Evolutionary conservation across 257 asterid species (phyloP), one percentile per base, ranked within the genome.

Genomic region (Galeopsis tetrahit): DNA sequence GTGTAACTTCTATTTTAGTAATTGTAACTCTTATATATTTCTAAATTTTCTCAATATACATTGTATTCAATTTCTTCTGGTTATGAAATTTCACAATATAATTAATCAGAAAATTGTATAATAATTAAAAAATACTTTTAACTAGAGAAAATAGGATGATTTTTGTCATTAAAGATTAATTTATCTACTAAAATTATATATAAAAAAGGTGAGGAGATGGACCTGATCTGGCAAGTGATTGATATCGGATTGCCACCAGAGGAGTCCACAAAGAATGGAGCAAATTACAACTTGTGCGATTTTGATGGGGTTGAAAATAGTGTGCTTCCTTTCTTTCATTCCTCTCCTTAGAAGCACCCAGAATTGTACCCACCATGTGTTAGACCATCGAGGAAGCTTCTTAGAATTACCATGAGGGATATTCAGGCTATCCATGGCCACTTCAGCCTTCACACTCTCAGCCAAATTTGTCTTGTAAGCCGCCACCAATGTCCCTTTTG

Each of bases 361-460:
- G 62, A 87, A 87, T 46, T 93, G 95, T 4, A 80, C 66, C 89
- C 91, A 83, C 97, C 97, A 93, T 2, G 82, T 73, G 66, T 87
- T 90, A 2, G 87, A 52, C 96, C 96, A 92, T 40, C 68, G 66
- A 8, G 3, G 61, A 1, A 67, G n/a, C 70, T 80, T 60, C 82
- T 71, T 84, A 4, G n/a, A n/a, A n/a, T 70, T 80, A 0, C 78
- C 81, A 1, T 17, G 10, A 21, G 42, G 5, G 8, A 1, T 63
- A 7, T 35, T 73, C 28, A 21, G 77, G 31, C 69, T 5, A 4
- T 60, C 74, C 5, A 10, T 0, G 14, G 35, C 81, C 4, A 82
- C 21, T 68, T 85, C 91, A 17, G 64, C 58, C 59, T 80, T 78
- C 77, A 86, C 75, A 2, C 48, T 66, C 40, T 21, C 73, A 2